Conservation (phyloP, 192 early-diverging fungal genomes). For the Coemansia sp. region DNA sequence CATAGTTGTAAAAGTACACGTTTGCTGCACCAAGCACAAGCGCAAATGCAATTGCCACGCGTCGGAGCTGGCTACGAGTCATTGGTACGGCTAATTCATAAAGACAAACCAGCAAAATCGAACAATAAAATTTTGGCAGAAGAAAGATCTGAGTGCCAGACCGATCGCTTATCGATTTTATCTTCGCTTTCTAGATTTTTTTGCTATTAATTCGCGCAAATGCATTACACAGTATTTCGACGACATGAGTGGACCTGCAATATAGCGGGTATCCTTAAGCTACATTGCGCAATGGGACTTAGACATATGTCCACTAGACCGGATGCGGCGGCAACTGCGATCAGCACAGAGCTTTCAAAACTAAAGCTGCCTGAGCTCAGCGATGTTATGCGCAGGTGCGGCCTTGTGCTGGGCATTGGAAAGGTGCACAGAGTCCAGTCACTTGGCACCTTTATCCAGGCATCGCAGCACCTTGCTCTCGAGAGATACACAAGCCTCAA, state of each 20-base stretch:
- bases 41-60: conserved; percentile 16
- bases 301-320: background rate
- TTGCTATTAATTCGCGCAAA: background rate
- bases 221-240: background rate
- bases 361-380: conserved; percentile 38
- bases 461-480: conserved; percentile 32
- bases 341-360: conserved; percentile 12
- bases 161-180: background rate
- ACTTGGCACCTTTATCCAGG: conserved; percentile 33
- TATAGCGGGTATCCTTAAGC: background rate
- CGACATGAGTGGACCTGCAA: background rate
- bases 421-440: conserved; percentile 34
- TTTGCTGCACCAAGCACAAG: conserved; percentile 22
- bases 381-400: conserved; percentile 37
- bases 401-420: conserved; percentile 35
- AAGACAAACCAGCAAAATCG: background rate
- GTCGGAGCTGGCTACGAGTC: conserved; percentile 7
- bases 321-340: conserved; percentile 1
- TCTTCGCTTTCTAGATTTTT: background rate
- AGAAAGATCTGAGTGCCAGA: background rate
- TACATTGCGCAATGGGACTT: background rate
- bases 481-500: conserved; percentile 13
- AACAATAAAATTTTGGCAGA: background rate
- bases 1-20: conserved; percentile 49
- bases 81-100: conserved; percentile 4